Evolutionary conservation across 805 yeast genomes (phyloP), one percentile per base, ranked within the genome.

Genomic region (Wickerhamiella azyma): DNA sequence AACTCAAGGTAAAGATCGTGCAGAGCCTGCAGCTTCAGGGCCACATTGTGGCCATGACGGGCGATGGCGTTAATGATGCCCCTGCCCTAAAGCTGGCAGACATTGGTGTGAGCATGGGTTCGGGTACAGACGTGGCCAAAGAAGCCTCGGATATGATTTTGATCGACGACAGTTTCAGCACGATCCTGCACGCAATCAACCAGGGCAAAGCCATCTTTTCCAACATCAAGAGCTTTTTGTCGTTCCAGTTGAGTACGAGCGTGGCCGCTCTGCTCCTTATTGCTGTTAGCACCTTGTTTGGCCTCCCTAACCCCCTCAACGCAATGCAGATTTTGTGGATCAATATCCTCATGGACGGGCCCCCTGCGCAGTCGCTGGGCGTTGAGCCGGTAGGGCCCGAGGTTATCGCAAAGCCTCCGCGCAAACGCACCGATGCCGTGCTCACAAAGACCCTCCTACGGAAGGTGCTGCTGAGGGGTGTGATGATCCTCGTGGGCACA

Each of bases 251-350:
- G 46, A 88, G 97, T 1, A 92, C 97, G 0, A 81, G 94, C 28
- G 88, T 92, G 56, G 96, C 97, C 7, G 98, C 98, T 0, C 71
- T 89, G 46, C 79, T 94, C 0, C 69, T 89, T 55, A 79, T 92
- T 58, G 95, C 95, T 1, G 68, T 88, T 52, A 73, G 95, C 1
- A 89, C 97, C 1, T 66, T 88, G 47, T 79, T 88, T 59, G 84
- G 84, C 48, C 70, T 89, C 49, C 95, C 96, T 43, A 88, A 85
- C 55, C 98, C 98, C 9, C 72, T 89, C 55, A 89, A 89, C 60
- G 96, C 98, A 26, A 89, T 89, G 98, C 97, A 92, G 69, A 92
- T 89, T 56, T 69, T 89, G 57, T 89, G 97, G 96, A 89, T 89
- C 61, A 89, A 89, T 62, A 92, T 89, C 52, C 71, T 89, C 48